These are phyloP conservation scores for Amanita polypyramis DNA, from an alignment of 768 basidiomycete species.

Conservation along the genomic window DNA sequence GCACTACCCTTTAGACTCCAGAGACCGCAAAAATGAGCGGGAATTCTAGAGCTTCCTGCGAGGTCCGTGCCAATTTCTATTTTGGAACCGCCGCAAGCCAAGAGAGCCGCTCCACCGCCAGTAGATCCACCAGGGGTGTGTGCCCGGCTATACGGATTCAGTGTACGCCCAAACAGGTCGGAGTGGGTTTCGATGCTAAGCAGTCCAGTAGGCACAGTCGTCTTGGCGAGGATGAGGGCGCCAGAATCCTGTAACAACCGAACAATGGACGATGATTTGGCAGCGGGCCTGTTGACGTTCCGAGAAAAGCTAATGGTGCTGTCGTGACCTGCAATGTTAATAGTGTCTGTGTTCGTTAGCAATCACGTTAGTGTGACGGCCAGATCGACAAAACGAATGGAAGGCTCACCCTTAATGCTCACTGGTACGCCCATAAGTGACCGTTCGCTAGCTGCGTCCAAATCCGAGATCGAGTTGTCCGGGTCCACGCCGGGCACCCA, in stretches of 20 bases:
- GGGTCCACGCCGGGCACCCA: conserved; percentile 29
- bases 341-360: conserved; percentile 23
- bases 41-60: conserved; percentile 63
- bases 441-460: conserved; percentile 26
- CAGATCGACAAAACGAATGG: neutral
- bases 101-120: conserved; percentile 58
- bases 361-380: conserved; percentile 7
- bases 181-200: conserved; percentile 47
- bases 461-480: conserved; percentile 17
- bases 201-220: conserved; percentile 46
- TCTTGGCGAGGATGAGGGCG: conserved; percentile 56
- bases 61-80: conserved; percentile 68
- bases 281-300: conserved; percentile 31
- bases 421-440: conserved; percentile 60
- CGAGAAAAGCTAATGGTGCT: conserved; percentile 52
- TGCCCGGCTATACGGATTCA: conserved; percentile 49
- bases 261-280: conserved; percentile 42
- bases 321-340: conserved; percentile 46
- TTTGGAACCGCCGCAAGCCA: conserved; percentile 54
- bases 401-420: conserved; percentile 47
- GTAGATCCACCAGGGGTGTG: conserved; percentile 54
- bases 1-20: conserved; percentile 54
- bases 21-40: conserved; percentile 64
- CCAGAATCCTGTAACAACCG: conserved; percentile 50
- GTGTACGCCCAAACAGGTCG: conserved; percentile 50